phyloP scores from a whole-genome alignment of 768 basidiomycete genomes.

The Vararia minispora region DNA sequence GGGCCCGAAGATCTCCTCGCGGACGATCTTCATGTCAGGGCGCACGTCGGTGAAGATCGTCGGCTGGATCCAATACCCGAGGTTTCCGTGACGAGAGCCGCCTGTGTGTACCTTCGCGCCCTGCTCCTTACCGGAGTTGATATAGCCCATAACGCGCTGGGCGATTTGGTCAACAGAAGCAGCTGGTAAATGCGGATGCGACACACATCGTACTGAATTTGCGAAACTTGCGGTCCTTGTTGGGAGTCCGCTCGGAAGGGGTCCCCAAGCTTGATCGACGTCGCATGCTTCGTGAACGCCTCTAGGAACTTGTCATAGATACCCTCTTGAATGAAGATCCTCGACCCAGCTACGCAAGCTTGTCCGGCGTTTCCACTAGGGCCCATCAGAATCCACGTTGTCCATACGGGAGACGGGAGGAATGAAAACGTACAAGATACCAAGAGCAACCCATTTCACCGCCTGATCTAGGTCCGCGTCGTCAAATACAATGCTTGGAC shows the following conservation, averaged over 20 bases:
- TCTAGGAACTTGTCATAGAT: constrained; percentile 63
- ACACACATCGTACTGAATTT: constrained; percentile 34
- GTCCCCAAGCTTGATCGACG: constrained; percentile 44
- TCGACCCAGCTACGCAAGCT: constrained; percentile 62
- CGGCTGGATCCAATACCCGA: constrained; percentile 62
- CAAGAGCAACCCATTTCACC: constrained; percentile 45
- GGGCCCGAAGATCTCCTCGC: constrained; percentile 73
- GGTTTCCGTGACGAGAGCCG: constrained; percentile 44
- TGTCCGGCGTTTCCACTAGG: too few relatives aligned
- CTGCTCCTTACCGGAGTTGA: constrained; percentile 58
- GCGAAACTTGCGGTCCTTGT: constrained; percentile 21
- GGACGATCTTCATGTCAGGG: constrained; percentile 64
- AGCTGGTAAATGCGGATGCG: neutral
- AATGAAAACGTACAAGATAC: constrained; percentile 38
- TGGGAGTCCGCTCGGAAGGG: constrained; percentile 37
- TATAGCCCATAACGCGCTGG: constrained; percentile 69
- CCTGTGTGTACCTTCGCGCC: constrained; percentile 64
- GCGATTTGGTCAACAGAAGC: neutral
- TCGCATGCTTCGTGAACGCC: constrained; percentile 36
- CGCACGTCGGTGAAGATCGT: constrained; percentile 63
- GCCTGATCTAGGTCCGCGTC: constrained; percentile 50
- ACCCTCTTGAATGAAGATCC: constrained; percentile 59
- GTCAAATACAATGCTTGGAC: constrained; percentile 48
- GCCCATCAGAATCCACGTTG: too few relatives aligned
- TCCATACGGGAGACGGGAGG: neutral